Conservation (phyloP, 1,284 basidiomycete genomes). For the Naganishia liquefaciens region DNA sequence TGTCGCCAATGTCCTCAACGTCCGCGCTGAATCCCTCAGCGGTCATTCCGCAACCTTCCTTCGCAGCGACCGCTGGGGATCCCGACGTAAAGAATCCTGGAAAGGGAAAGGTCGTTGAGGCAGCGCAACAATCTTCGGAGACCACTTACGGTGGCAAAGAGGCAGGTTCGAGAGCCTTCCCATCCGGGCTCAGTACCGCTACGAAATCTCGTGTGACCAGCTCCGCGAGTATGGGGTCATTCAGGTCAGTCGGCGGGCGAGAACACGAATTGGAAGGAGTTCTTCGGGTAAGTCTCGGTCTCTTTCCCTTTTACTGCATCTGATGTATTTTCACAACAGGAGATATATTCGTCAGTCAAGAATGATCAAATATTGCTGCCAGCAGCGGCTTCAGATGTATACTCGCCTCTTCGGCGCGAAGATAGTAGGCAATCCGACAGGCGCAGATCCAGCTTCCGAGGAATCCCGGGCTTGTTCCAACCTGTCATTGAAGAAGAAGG, state of each 20-base stretch:
- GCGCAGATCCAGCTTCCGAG: constrained; percentile 61
- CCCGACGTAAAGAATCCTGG: no score
- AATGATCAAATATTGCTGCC: constrained; percentile 87
- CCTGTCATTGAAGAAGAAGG: constrained; percentile 71
- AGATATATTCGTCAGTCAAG: constrained; percentile 92
- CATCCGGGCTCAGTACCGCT: constrained; percentile 21
- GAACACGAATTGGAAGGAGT: constrained; percentile 79
- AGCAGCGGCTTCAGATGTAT: constrained; percentile 32
- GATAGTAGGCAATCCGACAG: background rate
- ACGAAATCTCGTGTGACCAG: constrained; percentile 43
- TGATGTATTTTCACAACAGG: constrained; percentile 56
- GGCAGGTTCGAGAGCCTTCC: background rate
- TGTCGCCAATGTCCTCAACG: constrained; percentile 8
- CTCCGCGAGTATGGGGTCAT: constrained; percentile 44
- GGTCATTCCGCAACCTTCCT: no score
- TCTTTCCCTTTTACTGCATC: constrained; percentile 25
- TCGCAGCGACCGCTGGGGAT: no score
- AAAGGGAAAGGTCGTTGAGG: no score
- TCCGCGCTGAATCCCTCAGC: background rate
- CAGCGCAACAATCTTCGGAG: no score
- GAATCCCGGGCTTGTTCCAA: constrained; percentile 67
- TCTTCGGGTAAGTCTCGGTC: constrained; percentile 65
- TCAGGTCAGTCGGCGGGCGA: constrained; percentile 59
- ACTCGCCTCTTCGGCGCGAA: background rate
- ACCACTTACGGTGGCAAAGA: no score